Base-by-base conservation (phyloP, 2,329 filamentous ascomycete species). In the Fusarium setosum region DNA sequence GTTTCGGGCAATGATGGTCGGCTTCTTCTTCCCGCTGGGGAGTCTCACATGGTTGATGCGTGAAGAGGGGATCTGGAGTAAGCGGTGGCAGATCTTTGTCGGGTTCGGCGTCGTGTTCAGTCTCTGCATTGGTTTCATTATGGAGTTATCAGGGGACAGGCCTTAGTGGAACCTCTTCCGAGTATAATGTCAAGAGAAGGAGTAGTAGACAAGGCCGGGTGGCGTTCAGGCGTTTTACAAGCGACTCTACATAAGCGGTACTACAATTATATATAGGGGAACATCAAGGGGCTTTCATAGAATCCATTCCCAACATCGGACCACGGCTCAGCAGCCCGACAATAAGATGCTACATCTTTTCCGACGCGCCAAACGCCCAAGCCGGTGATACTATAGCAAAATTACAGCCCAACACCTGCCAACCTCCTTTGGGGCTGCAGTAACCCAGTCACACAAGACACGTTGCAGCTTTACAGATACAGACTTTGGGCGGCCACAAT, bases 401-500 rank as follows among this genome's bases (percentile, higher is more conserved):
- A 61, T 56, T 70, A 64, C 44, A 49, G 44, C 34, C 54, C 59
- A 47, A 34, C 50, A 20, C 47, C 61, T 63, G 35, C 57, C 52
- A 60, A 57, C 38, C 47, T 38, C 51, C 45, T 62, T 64, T 59
- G 50, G 17, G 24, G 42, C 38, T 41, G 10, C 26, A 15, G 47
- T 56, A 55, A n/a, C 31, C 35, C 20, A 34, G n/a, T n/a, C n/a
- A n/a, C 32, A 37, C n/a, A 20, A 31, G 38, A 42, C 32, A 47
- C 35, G 37, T 21, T 11, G 21, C 23, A 15, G 8, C 4, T 29
- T 59, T 89, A 96, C 77, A 97, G 84, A 76, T 97, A 98, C 78
- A 98, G 82, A 72, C 92, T 96, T 82, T 97, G 94, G 45, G 95
- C 93, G 21, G 95, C 94, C 59, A 99, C 95, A 76, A 99, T 94